Evolutionary conservation across 805 yeast genomes (phyloP), one percentile per base, ranked within the genome.

Genomic region (Torulaspora maleeae): DNA sequence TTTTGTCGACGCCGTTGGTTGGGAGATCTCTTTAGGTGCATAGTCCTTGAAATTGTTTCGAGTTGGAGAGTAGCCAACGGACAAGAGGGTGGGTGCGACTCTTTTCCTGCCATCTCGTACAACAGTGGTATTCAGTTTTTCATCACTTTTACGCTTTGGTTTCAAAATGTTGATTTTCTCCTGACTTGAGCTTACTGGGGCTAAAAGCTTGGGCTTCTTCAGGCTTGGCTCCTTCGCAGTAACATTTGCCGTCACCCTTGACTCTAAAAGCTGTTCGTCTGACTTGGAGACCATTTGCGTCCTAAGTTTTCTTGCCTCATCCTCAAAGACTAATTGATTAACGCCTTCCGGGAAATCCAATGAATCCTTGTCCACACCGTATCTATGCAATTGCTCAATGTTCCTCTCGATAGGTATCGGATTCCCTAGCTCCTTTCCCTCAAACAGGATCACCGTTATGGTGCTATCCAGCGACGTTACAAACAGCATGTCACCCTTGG

Each of bases 351-450:
- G 95, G 55, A 88, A 85, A 16, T 83, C 82, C 69, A 84, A 72
- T 7, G 86, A 77, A 52, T 90, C 96, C 45, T 89, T 76, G 50
- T 86, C 95, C 2, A 86, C 89, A 50, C 99, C 98, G 60, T 85
- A 91, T 53, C 88, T 75, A 53, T 84, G 81, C 45, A 91, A 72
- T 47, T 86, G 84, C 34, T 77, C 73, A 47, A 79, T 83, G 47
- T 84, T 80, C 53, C 76, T 77, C 33, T 78, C 90, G 30, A 81
- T 59, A 0, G 95, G 83, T 4, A 83, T 74, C 5, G 74, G 70
- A 22, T 55, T 64, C 4, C 95, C 95, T 19, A 85, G 63, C 55
- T 85, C 95, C 39, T 71, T 64, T 1, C 66, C 61, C 15, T 78
- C 89, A 60, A 91, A 91, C 10, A 70, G 55, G 0, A 87, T 68